Evolutionary conservation across 2,329 filamentous ascomycete species (phyloP), one percentile per base, ranked within the genome.

Genomic region (Talaromyces atroroseus): DNA sequence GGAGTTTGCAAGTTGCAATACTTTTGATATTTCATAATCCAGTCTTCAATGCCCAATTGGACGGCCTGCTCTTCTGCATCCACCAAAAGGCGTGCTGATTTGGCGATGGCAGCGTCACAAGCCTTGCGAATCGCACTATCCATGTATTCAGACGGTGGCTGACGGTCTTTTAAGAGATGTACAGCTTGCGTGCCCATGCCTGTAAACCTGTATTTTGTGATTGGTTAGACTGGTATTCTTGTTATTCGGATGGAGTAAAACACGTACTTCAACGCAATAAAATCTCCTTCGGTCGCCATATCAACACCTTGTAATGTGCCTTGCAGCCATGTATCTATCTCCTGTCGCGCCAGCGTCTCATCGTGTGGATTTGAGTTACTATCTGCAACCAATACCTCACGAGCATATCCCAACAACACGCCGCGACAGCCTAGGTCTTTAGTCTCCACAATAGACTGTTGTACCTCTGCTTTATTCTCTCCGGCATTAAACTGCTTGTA

Each of bases 401-500:
- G 76, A 3, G 78, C 80, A 62, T 82, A 83, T 20, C 76, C 76
- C 2, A 82, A 69, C 6, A 82, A 76, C 2, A 82, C 77, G 2
- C 80, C 80, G 11, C 76, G 71, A 60, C 77, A 82, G 16, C 80
- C 81, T 20, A 82, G 65, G 0, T 61, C 58, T 61, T 78, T 79
- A 51, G 82, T 76, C 1, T 70, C 69, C 2, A 68, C 64, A 23
- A 80, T 73, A 0, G 76, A 79, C 5, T 66, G 66, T 32, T 72
- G 69, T 1, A 82, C 78, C 55, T 82, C 79, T 1, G 58, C 54
- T 42, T 74, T 71, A 52, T 76, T 81, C 26, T 75, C 75, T 0
- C 80, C 80, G 0, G 80, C 80, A 59, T 80, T 82, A 66, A 83
- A 83, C 48, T 83, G 81, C 57, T 81, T 76, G 62, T 83, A 83